Percentiles rank a stretch among this genome's conserved stretches.
These are phyloP conservation scores for Tetrastigma voinierianum DNA, from an alignment of 164 flowering plant genomes.

Conservation along the genomic window DNA sequence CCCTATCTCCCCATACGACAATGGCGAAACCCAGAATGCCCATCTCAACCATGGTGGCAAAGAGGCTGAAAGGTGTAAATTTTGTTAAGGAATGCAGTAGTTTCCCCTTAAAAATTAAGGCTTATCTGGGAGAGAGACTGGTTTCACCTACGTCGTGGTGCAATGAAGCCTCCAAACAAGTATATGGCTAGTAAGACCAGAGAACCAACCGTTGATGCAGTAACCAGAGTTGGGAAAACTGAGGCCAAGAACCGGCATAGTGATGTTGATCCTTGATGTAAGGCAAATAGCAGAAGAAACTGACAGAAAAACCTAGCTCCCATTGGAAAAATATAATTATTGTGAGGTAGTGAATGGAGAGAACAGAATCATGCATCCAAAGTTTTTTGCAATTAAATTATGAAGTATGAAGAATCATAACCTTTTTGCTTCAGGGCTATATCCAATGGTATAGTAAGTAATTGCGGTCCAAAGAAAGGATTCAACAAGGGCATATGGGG, in stretches of 20 bases:
- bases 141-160: slow-evolving; percentile 48
- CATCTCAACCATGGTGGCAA: slow-evolving; percentile 50
- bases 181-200: slow-evolving; percentile 25
- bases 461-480: slow-evolving; percentile 36
- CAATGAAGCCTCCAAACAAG: slow-evolving; percentile 59
- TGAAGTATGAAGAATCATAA: slow-evolving; percentile 3
- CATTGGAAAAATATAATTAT: slow-evolving; percentile 1
- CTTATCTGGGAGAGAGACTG: background rate
- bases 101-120: background rate
- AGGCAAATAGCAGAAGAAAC: slow-evolving; percentile 52
- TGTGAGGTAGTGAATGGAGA: no score
- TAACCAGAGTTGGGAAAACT: slow-evolving; percentile 44
- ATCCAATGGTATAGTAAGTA: slow-evolving; percentile 60
- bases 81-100: background rate
- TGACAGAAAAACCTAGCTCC: slow-evolving; percentile 35
- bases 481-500: slow-evolving; percentile 47
- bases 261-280: slow-evolving; percentile 52
- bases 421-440: slow-evolving; percentile 49
- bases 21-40: slow-evolving; percentile 55
- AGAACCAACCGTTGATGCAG: slow-evolving; percentile 42
- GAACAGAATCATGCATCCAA: no score
- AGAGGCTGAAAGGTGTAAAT: slow-evolving; percentile 29
- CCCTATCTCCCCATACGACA: slow-evolving; percentile 47
- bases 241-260: slow-evolving; percentile 65
- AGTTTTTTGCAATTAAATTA: no score